Evolutionary conservation across 1,139 yeast species (phyloP).

Genomic region (Eremothecium gossypii): DNA sequence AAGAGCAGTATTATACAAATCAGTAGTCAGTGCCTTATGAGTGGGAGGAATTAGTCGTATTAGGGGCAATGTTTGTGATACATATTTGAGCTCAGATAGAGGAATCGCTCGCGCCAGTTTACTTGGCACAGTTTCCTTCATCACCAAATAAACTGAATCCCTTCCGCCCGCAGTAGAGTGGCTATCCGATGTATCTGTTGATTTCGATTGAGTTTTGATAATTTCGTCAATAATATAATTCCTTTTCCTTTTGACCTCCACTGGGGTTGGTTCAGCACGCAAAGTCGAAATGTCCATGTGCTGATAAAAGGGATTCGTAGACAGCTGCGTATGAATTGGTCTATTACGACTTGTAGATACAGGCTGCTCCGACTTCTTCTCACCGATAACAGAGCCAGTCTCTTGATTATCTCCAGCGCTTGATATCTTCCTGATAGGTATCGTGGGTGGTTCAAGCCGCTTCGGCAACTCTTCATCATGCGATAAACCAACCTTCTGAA

Average conservation of each 20-base stretch:
- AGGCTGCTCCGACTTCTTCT: background rate
- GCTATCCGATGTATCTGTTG: conserved; percentile 13
- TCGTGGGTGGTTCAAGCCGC: background rate
- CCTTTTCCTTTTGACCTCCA: conserved; percentile 8
- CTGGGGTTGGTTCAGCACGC: conserved; percentile 17
- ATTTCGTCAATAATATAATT: conserved; percentile 8
- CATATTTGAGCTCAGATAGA: conserved; percentile 74
- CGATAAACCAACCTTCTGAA: background rate
- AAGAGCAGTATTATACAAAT: conserved; percentile 72
- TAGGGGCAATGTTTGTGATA: conserved; percentile 80
- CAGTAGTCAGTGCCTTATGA: conserved; percentile 78
- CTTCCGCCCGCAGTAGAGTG: conserved; percentile 25
- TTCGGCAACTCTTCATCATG: background rate
- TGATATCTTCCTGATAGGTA: background rate
- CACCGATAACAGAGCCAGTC: background rate
- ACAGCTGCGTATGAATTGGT: background rate
- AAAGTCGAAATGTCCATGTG: conserved; percentile 6
- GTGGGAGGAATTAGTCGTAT: conserved; percentile 74
- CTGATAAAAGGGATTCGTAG: conserved; percentile 4
- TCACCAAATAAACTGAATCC: conserved; percentile 34
- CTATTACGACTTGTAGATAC: too few species aligned
- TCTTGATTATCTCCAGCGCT: background rate
- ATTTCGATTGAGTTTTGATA: conserved; percentile 5
- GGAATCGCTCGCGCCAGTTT: conserved; percentile 51
- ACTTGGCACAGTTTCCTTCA: conserved; percentile 41